Evolutionary conservation across 441 rosid species (phyloP), one percentile per base, ranked within the genome.

Genomic region (Adansonia rubrostipa): DNA sequence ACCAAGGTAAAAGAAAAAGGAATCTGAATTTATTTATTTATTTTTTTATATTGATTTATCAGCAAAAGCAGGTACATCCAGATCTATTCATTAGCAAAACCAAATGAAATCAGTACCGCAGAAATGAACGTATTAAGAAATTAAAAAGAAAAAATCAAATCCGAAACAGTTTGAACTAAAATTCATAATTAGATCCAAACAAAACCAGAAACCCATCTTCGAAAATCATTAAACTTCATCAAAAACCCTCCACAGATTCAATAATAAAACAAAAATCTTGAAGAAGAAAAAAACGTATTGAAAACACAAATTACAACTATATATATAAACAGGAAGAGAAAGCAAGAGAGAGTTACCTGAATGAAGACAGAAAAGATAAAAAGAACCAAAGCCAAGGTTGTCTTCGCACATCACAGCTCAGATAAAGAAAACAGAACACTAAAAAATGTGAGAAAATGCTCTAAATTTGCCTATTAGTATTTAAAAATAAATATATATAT

Each of bases 181-280:
- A 24, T 48, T 50, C 74, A 51, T 14, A 50, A 14, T 51, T 50
- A 68, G 61, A 50, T 71, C 74, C 61, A 15, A 51, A 50, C 22
- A 22, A 50, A 50, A 71, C 61, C 74, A 71, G 61, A 71, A 71
- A 24, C 45, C 61, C 61, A 71, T 71, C 6, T 28, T 13, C 44
- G 28, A 24, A 50, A 71, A 51, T 71, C 60, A 22, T 20, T 9
- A 8, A 60, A 44, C 8, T 51, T 61, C 28, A 28, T 28, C 40
- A 28, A 57, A 70, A 58, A 66, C 71, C 51, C 14, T 11, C 15
- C 69, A 70, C 24, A 64, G 17, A 62, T 80, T 62, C 24, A 44
- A 6, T 4, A 71, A 62, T 13, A 15, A 20, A 64, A 10, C 1
- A 17, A n/a, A 8, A 19, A 11, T 40, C 44, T 53, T 15, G 19